Conservation (phyloP, 2,329 filamentous ascomycete genomes). For the Xylariaceae sp. region DNA sequence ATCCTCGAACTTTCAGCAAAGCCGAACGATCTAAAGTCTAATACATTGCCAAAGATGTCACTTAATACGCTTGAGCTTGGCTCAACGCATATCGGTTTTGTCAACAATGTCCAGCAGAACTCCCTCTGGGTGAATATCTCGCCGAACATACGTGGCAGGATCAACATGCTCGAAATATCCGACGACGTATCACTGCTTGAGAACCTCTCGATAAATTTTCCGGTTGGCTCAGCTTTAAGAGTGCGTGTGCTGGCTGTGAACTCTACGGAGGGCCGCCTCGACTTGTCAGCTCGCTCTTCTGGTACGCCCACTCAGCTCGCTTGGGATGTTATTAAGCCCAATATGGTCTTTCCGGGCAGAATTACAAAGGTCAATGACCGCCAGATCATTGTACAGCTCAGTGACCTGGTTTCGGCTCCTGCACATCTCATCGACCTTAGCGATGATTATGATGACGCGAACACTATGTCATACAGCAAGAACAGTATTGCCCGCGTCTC, state of each 20-base stretch:
- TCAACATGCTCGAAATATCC: conserved; percentile 82
- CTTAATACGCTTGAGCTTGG: conserved; percentile 76
- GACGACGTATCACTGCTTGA: conserved; percentile 82
- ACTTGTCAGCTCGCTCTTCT: conserved; percentile 79
- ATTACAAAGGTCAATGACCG: conserved; percentile 87
- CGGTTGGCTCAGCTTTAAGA: conserved; percentile 84
- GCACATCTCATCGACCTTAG: conserved; percentile 82
- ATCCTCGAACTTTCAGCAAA: conserved; percentile 90
- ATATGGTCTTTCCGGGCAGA: conserved; percentile 81
- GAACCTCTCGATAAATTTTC: conserved; percentile 80
- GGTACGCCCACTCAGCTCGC: conserved; percentile 63
- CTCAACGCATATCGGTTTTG: conserved; percentile 77
- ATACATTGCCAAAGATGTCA: conserved; percentile 59
- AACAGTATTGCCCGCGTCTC: conserved; percentile 90
- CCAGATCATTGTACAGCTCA: conserved; percentile 84
- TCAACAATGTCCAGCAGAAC: conserved; percentile 85
- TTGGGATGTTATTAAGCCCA: conserved; percentile 74
- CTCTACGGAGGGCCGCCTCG: conserved; percentile 73
- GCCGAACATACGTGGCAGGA: conserved; percentile 83
- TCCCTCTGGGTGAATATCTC: conserved; percentile 91
- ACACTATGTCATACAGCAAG: conserved; percentile 76
- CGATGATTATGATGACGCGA: conserved; percentile 84
- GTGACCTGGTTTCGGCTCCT: conserved; percentile 77
- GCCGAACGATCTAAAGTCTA: conserved; percentile 64
- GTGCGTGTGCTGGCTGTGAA: conserved; percentile 81